Conservation (phyloP, 1,284 basidiomycete genomes). For the Tilletia setariae region DNA sequence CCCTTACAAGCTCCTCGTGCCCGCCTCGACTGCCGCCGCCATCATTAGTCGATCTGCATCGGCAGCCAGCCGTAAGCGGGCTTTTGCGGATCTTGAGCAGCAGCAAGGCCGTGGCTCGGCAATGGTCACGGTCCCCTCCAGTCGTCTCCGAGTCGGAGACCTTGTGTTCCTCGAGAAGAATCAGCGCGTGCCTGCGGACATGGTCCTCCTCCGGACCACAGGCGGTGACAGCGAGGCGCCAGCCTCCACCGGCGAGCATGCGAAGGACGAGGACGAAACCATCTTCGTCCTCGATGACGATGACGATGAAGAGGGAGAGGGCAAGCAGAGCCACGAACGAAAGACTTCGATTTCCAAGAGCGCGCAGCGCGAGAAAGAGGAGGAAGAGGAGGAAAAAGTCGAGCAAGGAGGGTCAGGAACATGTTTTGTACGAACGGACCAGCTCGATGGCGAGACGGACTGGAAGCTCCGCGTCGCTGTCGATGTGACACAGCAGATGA, state of each 20-base stretch:
- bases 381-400: constrained; percentile 14
- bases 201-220: constrained; percentile 80
- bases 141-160: constrained; percentile 84
- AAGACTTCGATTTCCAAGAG: constrained; percentile 10
- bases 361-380: no score
- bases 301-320: constrained; percentile 25
- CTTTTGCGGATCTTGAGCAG: constrained; percentile 2
- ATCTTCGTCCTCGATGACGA: constrained; percentile 39
- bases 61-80: not conserved
- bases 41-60: not conserved
- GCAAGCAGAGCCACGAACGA: not conserved
- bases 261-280: not conserved
- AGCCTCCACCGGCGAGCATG: not conserved
- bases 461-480: constrained; percentile 96
- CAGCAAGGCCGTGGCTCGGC: not conserved
- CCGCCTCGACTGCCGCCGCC: constrained; percentile 32
- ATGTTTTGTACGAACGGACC: constrained; percentile 96
- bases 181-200: constrained; percentile 90
- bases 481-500: constrained; percentile 73
- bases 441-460: constrained; percentile 97
- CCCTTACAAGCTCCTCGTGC: constrained; percentile 76
- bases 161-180: constrained; percentile 92
- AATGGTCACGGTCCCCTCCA: constrained; percentile 64
- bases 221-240: constrained; percentile 48
- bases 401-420: constrained; percentile 65